Base-by-base conservation (phyloP, 768 basidiomycete genomes). In the Mycena leptocephala region DNA sequence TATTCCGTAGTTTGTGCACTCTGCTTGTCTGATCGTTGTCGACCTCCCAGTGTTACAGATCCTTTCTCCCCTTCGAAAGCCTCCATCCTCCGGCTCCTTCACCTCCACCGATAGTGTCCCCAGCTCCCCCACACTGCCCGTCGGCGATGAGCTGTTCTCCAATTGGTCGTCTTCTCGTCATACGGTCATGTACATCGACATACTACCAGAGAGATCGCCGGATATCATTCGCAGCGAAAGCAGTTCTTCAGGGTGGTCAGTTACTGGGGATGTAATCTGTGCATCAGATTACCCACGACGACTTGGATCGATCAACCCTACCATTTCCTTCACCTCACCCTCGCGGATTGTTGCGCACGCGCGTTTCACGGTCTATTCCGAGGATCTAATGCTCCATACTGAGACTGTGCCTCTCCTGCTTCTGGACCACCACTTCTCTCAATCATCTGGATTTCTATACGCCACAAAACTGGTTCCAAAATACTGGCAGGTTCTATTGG, bases 401-500 rank as follows among this genome's bases (percentile, higher is more conserved):
- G 94, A 95, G 81, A 83, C 82, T 33, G 89, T 90, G 0, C 71
- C 82, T 9, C 84, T 91, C n/a, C 70, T 79, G 33, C 81, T 81
- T 10, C 20, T 43, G 37, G 8, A 14, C 30, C 85, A 85, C n/a
- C 72, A 79, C 5, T 70, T 80, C 32, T 74, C 84, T 1, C 79
- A 79, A 10, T 79, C 73, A 28, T 62, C 79, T 14, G 79, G 85
- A 24, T 83, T 88, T 30, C 79, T 95, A 33, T 95, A 95, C 84
- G 90, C 87, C 74, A 92, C 92, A 6, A 76, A 86, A 1, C 87
- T 95, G 26, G 90, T 91, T 5, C 94, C 94, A 7, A 86, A 86
- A 51, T 95, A 90, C 78, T 95, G 94, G 94, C 83, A 87, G 22
- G 89, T 86, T 26, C 86, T 95, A 69, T 88, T 89, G 70, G 85